Conservation (phyloP, 1,284 basidiomycete species). For the Ganoderma multipileum region DNA sequence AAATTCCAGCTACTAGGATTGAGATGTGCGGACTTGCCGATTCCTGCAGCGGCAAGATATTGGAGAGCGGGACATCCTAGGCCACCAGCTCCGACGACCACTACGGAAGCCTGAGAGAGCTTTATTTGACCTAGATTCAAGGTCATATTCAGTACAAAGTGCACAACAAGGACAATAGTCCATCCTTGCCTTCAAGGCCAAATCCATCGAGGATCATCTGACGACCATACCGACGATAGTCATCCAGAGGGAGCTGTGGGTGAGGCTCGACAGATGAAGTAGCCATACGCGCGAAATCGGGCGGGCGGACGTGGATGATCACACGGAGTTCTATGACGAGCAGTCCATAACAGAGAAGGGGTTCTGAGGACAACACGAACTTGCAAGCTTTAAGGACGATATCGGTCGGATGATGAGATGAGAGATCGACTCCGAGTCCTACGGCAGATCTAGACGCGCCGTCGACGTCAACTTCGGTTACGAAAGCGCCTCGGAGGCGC, state of each 20-base stretch:
- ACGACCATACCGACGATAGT: slow-evolving; percentile 92
- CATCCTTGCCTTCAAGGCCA: slow-evolving; percentile 67
- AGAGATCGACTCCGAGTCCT: too few species aligned
- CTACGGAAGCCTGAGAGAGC: slow-evolving; percentile 77
- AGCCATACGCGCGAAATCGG: slow-evolving; percentile 1
- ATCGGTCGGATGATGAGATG: too few species aligned
- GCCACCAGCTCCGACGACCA: slow-evolving; percentile 95
- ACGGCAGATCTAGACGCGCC: too few species aligned
- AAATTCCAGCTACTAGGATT: neutral
- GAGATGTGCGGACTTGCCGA: slow-evolving; percentile 61
- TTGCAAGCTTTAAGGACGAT: too few species aligned
- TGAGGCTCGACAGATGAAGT: slow-evolving; percentile 17
- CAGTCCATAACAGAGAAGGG: neutral
- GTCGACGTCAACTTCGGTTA: neutral
- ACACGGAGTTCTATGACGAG: neutral
- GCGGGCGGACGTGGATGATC: neutral
- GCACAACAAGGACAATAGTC: neutral
- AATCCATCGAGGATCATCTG: slow-evolving; percentile 97
- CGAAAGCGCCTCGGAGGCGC: neutral
- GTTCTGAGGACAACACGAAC: neutral
- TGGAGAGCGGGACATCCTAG: slow-evolving; percentile 96
- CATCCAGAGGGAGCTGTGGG: slow-evolving; percentile 53
- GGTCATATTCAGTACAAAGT: neutral
- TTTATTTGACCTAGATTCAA: slow-evolving; percentile 79
- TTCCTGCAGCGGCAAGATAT: slow-evolving; percentile 91